Percentiles rank a stretch among this genome's conserved stretches.
These are phyloP conservation scores for Triticum dicoccoides DNA, from an alignment of 176 grass and related monocot genomes.

Conservation along the genomic window DNA sequence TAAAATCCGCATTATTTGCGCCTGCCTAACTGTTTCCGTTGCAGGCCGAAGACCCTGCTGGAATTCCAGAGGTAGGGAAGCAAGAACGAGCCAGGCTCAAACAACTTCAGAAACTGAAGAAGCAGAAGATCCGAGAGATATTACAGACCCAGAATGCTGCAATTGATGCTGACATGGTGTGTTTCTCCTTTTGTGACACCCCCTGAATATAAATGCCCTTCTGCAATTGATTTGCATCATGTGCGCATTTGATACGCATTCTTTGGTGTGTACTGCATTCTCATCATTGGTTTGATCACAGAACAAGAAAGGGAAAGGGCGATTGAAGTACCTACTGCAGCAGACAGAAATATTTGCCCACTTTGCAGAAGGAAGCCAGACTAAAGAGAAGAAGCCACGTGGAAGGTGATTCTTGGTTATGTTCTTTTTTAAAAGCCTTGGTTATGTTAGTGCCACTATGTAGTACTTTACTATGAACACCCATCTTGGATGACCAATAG, in stretches of 20 bases:
- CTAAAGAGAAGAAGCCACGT: slow-evolving; percentile 75
- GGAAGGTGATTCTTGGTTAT: slow-evolving; percentile 45
- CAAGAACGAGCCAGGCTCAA: slow-evolving; percentile 67
- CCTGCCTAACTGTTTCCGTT: not conserved
- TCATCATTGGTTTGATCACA: slow-evolving; percentile 23
- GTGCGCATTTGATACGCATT: not conserved
- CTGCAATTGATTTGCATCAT: not conserved
- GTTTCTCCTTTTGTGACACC: not conserved
- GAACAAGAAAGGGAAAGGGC: slow-evolving; percentile 93
- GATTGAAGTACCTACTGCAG: slow-evolving; percentile 80
- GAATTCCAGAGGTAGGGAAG: slow-evolving; percentile 56
- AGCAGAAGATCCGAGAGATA: slow-evolving; percentile 83
- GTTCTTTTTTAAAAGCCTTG: slow-evolving; percentile 1
- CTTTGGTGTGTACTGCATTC: not conserved
- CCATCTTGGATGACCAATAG: slow-evolving; percentile 1
- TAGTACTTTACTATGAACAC: not conserved
- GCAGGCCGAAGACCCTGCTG: slow-evolving; percentile 39
- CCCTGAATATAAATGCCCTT: not conserved
- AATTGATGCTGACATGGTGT: slow-evolving; percentile 88
- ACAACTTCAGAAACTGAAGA: slow-evolving; percentile 73
- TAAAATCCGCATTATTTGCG: not conserved
- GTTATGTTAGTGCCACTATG: not conserved
- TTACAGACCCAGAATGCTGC: slow-evolving; percentile 73
- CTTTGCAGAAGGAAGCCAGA: slow-evolving; percentile 73
- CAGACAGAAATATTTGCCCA: slow-evolving; percentile 97